Base-by-base conservation (phyloP, 75 land plant species). In the Isoetes taiwanensis region DNA sequence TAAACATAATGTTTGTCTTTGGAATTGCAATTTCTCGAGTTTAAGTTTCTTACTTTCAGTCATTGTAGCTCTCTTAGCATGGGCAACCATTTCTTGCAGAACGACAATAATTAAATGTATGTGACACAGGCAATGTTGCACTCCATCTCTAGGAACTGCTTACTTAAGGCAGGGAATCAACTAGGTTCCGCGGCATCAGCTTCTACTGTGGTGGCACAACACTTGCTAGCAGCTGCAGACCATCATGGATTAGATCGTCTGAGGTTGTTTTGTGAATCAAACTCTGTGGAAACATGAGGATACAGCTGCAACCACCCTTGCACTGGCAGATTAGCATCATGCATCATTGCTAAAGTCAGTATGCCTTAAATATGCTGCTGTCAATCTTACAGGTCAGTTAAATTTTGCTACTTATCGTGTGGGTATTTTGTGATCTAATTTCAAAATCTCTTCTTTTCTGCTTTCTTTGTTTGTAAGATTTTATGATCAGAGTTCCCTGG, bases 281-380 rank as follows among this genome's bases (percentile, higher is more conserved):
- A 56, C 66, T 93, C 37, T 93, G 98, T 67, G 80, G 76, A 71
- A 76, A 73, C 58, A 80, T 93, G 33, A 71, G 80, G 68, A 79
- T 57, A 78, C 90, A 1, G 98, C 87, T 56, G 78, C 90, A 11
- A 56, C 76, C 32, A 93, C 69, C 38, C 82, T 87, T 59, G 85
- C 95, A 3, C 70, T 93, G 37, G 95, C 98, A 32, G 95, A 87
- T 42, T 71, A 59, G 61, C 68, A 77, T 59, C 74, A 79, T 75
- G 98, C 95, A 32, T 42, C 53, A 29, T 82, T 87, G 38, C 69
- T 93, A 10, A 93, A 93, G 71, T 74, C 81, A 34, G 81, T 82
- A 35, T 93, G 98, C 55, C 73, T 93, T 8, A 84, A 75, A 70
- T 87, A n/a, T n/a, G n/a, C n/a, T n/a, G n/a, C n/a, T n/a, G n/a